These are phyloP conservation scores for Ophiostoma australiae DNA, from an alignment of 2,329 filamentous ascomycete species.

Conservation along the genomic window DNA sequence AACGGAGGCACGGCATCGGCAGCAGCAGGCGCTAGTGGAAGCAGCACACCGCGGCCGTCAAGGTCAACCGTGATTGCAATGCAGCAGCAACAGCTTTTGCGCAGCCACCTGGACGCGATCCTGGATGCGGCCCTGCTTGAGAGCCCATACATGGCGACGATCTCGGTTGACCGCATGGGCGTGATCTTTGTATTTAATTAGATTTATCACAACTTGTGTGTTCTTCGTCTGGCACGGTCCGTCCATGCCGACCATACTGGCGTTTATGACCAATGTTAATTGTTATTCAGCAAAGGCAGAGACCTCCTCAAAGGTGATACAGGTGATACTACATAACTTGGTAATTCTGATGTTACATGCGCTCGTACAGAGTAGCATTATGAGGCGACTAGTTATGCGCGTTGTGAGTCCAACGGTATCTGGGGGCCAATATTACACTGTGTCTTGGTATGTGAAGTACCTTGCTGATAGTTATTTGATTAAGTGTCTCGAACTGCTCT, in stretches of 20 bases:
- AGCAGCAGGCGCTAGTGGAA: slow-evolving; percentile 30
- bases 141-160: slow-evolving; percentile 84
- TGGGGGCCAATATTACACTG: background rate
- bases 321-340: background rate
- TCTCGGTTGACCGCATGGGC: slow-evolving; percentile 83
- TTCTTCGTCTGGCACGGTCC: background rate
- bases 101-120: slow-evolving; percentile 81
- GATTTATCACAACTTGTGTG: background rate
- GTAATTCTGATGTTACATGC: background rate
- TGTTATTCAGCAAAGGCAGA: background rate
- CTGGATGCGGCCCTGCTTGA: slow-evolving; percentile 85
- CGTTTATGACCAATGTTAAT: background rate
- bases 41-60: slow-evolving; percentile 45
- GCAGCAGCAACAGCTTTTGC: slow-evolving; percentile 80
- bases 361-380: background rate
- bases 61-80: slow-evolving; percentile 79
- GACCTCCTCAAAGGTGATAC: too few relatives aligned
- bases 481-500: too few relatives aligned
- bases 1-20: slow-evolving; percentile 35
- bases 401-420: background rate
- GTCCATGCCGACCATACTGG: background rate
- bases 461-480: too few relatives aligned
- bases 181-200: slow-evolving; percentile 76
- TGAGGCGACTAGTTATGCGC: slow-evolving; percentile 1
- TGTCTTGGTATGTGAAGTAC: background rate